Percentiles rank a stretch among this genome's conserved stretches.
Evolutionary conservation across 2,329 filamentous ascomycete species (phyloP).

Genomic region (Mycosphaerella arachidis): DNA sequence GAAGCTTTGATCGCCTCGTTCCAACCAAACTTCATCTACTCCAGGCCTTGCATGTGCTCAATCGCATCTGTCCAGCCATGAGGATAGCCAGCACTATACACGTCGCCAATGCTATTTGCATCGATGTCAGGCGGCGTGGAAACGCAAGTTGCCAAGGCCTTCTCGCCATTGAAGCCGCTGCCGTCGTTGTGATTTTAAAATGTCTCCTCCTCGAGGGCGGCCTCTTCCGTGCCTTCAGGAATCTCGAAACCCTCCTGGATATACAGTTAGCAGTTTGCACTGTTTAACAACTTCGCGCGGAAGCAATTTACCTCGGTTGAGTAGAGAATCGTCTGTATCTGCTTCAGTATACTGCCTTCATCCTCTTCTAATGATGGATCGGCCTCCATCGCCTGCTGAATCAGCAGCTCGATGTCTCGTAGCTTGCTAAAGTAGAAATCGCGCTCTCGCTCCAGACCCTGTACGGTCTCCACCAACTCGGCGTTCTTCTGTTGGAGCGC

Average conservation of each 20-base stretch:
- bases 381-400: slow-evolving; percentile 88
- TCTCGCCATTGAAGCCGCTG: not conserved
- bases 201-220: slow-evolving; percentile 69
- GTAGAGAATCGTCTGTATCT: slow-evolving; percentile 95
- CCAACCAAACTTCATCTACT: not conserved
- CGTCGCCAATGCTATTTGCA: not conserved
- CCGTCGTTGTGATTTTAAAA: slow-evolving; percentile 46
- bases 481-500: slow-evolving; percentile 80
- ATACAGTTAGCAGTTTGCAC: slow-evolving; percentile 4
- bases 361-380: slow-evolving; percentile 92
- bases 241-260: slow-evolving; percentile 68
- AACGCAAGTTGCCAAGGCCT: not conserved
- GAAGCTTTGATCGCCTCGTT: slow-evolving; percentile 4
- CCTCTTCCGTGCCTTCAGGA: slow-evolving; percentile 65
- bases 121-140: not conserved
- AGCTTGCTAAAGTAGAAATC: slow-evolving; percentile 99
- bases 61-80: not conserved
- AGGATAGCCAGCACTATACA: no score
- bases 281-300: not conserved
- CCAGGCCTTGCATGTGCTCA: not conserved
- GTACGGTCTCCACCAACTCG: slow-evolving; percentile 90
- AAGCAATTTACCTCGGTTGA: slow-evolving; percentile 68
- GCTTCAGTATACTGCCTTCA: slow-evolving; percentile 85
- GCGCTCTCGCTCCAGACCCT: slow-evolving; percentile 86
- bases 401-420: slow-evolving; percentile 88